Percentiles rank a stretch among this genome's conserved stretches.
Evolutionary conservation across 1,284 basidiomycete genomes (phyloP).

Genomic region (Exobasidium rhododendri): DNA sequence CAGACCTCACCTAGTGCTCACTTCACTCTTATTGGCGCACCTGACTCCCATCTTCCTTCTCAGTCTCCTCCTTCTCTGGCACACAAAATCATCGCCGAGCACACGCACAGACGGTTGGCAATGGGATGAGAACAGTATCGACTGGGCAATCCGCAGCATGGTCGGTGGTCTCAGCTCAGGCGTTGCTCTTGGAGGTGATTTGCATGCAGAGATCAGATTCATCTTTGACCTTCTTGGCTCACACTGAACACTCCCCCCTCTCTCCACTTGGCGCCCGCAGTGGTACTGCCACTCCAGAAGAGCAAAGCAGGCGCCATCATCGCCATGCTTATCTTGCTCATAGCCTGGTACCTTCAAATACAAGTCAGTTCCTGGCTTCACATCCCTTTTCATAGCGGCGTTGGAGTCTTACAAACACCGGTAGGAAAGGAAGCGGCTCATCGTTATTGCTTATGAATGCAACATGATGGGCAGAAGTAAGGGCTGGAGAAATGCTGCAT

Average conservation of each 20-base stretch:
- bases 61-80: conserved; percentile 21
- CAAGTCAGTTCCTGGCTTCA: conserved; percentile 1
- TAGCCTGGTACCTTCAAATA: conserved; percentile 10
- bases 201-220: too few relatives aligned
- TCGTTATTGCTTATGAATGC: background rate
- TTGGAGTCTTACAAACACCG: conserved; percentile 4
- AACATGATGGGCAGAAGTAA: background rate
- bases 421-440: background rate
- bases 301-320: background rate
- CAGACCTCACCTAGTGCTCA: conserved; percentile 4
- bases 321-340: conserved; percentile 6
- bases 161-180: conserved; percentile 25
- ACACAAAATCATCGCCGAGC: background rate
- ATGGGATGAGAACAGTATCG: conserved; percentile 9
- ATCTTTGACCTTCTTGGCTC: background rate
- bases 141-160: conserved; percentile 25
- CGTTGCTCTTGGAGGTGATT: conserved; percentile 18
- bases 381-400: conserved; percentile 10
- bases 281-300: background rate
- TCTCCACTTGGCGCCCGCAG: too few relatives aligned
- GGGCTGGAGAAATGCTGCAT: background rate
- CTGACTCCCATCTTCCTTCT: conserved; percentile 19
- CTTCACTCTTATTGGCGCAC: conserved; percentile 18
- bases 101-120: background rate
- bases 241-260: too few relatives aligned